phyloP scores from a whole-genome alignment of 108 stramenopile genomes.

The Discostella stelligeroides region DNA sequence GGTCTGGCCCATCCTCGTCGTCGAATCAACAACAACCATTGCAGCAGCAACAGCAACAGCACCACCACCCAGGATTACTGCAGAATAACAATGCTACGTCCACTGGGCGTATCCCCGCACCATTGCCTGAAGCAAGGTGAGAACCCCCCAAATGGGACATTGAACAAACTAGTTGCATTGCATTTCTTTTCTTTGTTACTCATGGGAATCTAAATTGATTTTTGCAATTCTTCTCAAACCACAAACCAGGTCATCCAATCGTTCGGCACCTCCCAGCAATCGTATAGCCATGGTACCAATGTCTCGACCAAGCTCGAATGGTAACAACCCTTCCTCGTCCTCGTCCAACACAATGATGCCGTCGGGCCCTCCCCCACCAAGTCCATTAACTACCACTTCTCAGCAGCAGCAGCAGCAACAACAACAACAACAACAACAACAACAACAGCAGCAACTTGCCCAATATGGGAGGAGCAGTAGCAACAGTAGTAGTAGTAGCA shows the following conservation, averaged over 20 bases:
- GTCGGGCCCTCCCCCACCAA: constrained; percentile 6
- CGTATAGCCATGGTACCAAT: constrained; percentile 29
- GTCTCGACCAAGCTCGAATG: no score
- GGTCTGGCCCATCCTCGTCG: background rate
- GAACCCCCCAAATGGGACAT: background rate
- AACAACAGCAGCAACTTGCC: constrained; percentile 12
- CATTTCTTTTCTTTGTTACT: background rate
- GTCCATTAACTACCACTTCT: constrained; percentile 3
- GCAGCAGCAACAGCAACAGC: constrained; percentile 13
- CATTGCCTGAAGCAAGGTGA: constrained; percentile 29
- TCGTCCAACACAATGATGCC: background rate
- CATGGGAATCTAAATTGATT: background rate
- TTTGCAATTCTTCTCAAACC: background rate
- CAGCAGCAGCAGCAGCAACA: constrained; percentile 17
- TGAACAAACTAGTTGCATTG: background rate
- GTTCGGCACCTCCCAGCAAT: constrained; percentile 26
- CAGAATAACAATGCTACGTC: background rate
- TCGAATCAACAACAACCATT: constrained; percentile 9
- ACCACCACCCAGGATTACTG: constrained; percentile 10
- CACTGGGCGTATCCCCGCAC: constrained; percentile 25
- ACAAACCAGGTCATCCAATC: constrained; percentile 13
- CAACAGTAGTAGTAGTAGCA: no score
- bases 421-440: constrained; percentile 4
- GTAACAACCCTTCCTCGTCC: no score
- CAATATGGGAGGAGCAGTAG: no score